Percentiles rank a stretch among this genome's conserved stretches.
These are phyloP conservation scores for Hymenoscyphus fructigenus DNA, from an alignment of 2,329 filamentous ascomycete genomes.

Conservation along the genomic window DNA sequence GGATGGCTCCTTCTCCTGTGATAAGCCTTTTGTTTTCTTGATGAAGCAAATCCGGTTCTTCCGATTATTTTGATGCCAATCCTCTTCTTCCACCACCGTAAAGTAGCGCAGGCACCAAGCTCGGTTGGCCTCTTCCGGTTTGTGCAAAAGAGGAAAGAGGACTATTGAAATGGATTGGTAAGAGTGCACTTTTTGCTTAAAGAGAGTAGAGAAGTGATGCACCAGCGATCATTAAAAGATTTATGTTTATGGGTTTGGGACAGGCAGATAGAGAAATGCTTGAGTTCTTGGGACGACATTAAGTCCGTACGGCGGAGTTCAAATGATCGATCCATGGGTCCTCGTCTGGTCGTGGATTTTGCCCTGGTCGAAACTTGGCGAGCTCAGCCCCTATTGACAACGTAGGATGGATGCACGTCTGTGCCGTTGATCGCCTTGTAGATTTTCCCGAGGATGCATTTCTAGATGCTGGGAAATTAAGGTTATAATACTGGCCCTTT, in stretches of 20 bases:
- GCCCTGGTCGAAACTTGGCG: slow-evolving; percentile 1
- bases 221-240: neutral
- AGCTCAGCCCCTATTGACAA: slow-evolving; percentile 2
- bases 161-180: neutral
- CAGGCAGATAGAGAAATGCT: neutral
- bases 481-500: neutral
- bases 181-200: neutral
- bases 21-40: neutral
- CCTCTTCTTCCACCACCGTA: neutral
- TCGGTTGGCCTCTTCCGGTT: neutral
- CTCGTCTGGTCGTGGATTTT: neutral
- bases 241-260: neutral
- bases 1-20: neutral
- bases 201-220: neutral
- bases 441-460: neutral
- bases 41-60: neutral
- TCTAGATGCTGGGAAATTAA: neutral
- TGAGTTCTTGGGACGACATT: neutral
- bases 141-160: neutral
- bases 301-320: slow-evolving; percentile 1
- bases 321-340: neutral
- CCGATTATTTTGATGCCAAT: neutral
- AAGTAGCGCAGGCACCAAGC: neutral
- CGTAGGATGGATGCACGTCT: neutral
- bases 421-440: slow-evolving; percentile 3